These are phyloP conservation scores for Cladosporium velox DNA, from an alignment of 2,329 filamentous ascomycete genomes.

Conservation along the genomic window DNA sequence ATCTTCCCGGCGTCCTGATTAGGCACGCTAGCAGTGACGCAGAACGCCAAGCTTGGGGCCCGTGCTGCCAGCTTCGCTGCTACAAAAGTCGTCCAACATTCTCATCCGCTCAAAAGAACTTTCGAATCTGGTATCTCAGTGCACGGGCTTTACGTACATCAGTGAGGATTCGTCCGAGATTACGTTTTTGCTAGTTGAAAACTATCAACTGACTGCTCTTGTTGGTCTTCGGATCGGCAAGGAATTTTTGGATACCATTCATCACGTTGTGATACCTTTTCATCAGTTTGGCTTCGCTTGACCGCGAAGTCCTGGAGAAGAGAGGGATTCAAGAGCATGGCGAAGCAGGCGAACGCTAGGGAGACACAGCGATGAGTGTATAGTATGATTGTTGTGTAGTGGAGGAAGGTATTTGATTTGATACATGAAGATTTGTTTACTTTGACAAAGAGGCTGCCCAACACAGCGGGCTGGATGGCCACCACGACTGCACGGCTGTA, in stretches of 20 bases:
- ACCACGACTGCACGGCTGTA: not conserved
- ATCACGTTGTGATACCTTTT: conserved; percentile 17
- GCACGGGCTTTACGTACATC: conserved; percentile 72
- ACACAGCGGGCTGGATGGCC: not conserved
- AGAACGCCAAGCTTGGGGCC: not conserved
- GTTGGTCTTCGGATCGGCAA: conserved; percentile 67
- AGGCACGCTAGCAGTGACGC: not conserved
- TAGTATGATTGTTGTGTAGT: not conserved
- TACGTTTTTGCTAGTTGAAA: conserved; percentile 90
- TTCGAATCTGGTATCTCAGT: too few relatives aligned
- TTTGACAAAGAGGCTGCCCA: not conserved
- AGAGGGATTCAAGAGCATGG: not conserved
- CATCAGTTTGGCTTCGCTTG: conserved; percentile 19
- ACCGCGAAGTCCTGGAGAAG: conserved; percentile 18
- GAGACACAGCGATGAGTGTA: not conserved
- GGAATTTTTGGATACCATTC: conserved; percentile 70
- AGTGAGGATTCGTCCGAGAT: conserved; percentile 87
- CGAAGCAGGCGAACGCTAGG: not conserved
- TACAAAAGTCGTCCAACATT: too few relatives aligned
- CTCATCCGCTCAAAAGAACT: too few relatives aligned
- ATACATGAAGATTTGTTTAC: not conserved
- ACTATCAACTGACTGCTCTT: conserved; percentile 77
- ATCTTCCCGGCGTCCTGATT: not conserved
- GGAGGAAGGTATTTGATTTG: not conserved
- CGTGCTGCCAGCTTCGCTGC: not conserved